Evolutionary conservation across 768 basidiomycete genomes (phyloP).

Genomic region (Lactarius trivialis): DNA sequence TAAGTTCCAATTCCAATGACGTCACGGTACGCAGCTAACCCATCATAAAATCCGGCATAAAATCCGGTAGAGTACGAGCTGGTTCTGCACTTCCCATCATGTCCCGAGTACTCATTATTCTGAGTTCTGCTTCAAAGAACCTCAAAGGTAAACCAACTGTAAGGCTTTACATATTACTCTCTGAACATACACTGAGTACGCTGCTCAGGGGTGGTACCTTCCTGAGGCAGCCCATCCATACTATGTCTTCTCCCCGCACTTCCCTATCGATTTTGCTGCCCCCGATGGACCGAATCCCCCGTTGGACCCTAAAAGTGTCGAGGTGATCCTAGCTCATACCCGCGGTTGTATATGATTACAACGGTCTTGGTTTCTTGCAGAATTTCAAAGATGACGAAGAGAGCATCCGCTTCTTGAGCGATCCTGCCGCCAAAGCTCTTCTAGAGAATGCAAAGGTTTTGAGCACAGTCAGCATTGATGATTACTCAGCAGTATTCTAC

Average conservation of each 20-base stretch:
- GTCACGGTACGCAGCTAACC: too few relatives aligned
- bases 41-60: too few relatives aligned
- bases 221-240: slow-evolving; percentile 46
- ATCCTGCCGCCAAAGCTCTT: slow-evolving; percentile 45
- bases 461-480: slow-evolving; percentile 46
- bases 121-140: slow-evolving; percentile 58
- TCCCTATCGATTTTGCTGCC: slow-evolving; percentile 40
- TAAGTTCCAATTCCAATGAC: not conserved
- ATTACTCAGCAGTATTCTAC: slow-evolving; percentile 73
- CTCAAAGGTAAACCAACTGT: slow-evolving; percentile 48
- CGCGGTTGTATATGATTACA: not conserved
- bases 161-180: not conserved
- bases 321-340: slow-evolving; percentile 32
- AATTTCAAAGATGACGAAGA: slow-evolving; percentile 47
- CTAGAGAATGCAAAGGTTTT: slow-evolving; percentile 54
- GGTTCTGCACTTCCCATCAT: slow-evolving; percentile 1
- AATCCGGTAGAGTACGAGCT: not conserved
- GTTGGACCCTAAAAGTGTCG: slow-evolving; percentile 49
- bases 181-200: not conserved
- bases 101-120: slow-evolving; percentile 57
- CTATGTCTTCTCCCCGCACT: slow-evolving; percentile 33
- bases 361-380: slow-evolving; percentile 27
- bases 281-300: slow-evolving; percentile 59
- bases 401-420: slow-evolving; percentile 50
- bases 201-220: slow-evolving; percentile 64